Base-by-base conservation (phyloP, 352 stramenopile genomes). In the Phytophthora cactorum region DNA sequence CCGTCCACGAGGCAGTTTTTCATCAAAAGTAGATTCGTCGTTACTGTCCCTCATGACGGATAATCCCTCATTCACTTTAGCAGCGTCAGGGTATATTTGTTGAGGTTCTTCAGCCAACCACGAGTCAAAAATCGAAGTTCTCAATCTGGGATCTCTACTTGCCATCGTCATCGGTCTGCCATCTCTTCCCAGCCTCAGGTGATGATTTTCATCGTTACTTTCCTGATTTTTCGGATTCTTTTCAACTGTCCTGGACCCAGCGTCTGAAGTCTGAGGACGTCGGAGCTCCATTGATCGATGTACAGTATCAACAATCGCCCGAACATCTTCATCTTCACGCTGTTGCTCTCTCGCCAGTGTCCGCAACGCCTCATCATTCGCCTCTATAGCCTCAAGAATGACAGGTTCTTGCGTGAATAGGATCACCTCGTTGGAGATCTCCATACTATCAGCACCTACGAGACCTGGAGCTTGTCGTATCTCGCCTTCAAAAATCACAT, bases 401-500 rank as follows among this genome's bases (percentile, higher is more conserved):
- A 5, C 38, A 5, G 81, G 51, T 31, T 96, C 79, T 31, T 72
- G 88, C 1, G 91, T 97, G 51, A 98, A 98, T 4, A 97, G 63
- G 29, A 98, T 92, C 34, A 93, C 85, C 63, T 98, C 91, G 51
- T 79, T 88, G 39, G 83, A 93, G 2, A 66, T 61, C 4, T 93
- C 82, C 34, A 82, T 62, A 2, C 67, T 77, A 11, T 80, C 78
- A 15, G 73, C 61, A 17, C 76, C 75, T 43, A 96, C 60, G 12
- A 90, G 41, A 15, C 90, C 89, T 1, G 86, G 82, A 10, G 88
- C 88, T n/a, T 89, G 75, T 11, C 70, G 77, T 31, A 97, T 90
- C 32, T 97, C 87, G 3, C 91, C 92, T 63, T 95, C 82, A 74
- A 97, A 98, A 25, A 98, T 88, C 8, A 81, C 39, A 1, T 63